Evolutionary conservation across 2,329 filamentous ascomycete species (phyloP).

Genomic region (Pyricularia sp.): DNA sequence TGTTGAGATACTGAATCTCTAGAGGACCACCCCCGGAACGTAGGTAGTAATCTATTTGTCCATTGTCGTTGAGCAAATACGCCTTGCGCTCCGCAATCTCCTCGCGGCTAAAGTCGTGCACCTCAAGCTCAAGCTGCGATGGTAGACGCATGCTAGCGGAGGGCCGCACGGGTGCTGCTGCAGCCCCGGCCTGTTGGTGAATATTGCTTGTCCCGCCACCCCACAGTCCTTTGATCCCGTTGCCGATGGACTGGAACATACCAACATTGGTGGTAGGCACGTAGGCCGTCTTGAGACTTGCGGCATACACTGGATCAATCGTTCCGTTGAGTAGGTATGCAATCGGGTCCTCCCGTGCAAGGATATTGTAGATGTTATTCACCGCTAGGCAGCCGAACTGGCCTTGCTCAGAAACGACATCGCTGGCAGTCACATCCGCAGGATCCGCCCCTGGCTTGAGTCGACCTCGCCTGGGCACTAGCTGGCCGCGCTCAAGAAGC

Average conservation of each 20-base stretch:
- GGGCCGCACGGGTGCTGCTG: conserved; percentile 14
- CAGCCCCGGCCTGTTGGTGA: conserved; percentile 6
- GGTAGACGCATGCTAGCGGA: conserved; percentile 31
- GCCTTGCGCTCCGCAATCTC: conserved; percentile 86
- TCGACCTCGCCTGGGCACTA: conserved; percentile 65
- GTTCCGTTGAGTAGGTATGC: conserved; percentile 87
- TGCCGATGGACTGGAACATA: conserved; percentile 50
- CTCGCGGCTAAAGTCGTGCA: conserved; percentile 86
- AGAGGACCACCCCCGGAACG: conserved; percentile 73
- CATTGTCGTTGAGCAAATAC: conserved; percentile 84
- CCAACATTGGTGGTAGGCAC: conserved; percentile 61
- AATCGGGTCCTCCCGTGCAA: conserved; percentile 60
- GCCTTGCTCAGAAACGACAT: conserved; percentile 64
- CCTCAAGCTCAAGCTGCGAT: conserved; percentile 76
- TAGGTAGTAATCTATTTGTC: conserved; percentile 85
- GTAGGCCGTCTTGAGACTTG: conserved; percentile 61
- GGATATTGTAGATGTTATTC: conserved; percentile 92
- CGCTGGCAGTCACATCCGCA: conserved; percentile 39
- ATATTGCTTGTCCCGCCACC: conserved; percentile 7
- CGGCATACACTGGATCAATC: conserved; percentile 68
- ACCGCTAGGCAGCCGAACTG: conserved; percentile 83
- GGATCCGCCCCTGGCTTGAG: conserved; percentile 61
- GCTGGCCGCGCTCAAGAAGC: conserved; percentile 57
- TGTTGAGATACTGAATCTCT: conserved; percentile 93
- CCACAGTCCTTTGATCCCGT: conserved; percentile 41